These are phyloP conservation scores for Ambrosia trifida DNA, from an alignment of 129 eudicot genomes.

Conservation along the genomic window DNA sequence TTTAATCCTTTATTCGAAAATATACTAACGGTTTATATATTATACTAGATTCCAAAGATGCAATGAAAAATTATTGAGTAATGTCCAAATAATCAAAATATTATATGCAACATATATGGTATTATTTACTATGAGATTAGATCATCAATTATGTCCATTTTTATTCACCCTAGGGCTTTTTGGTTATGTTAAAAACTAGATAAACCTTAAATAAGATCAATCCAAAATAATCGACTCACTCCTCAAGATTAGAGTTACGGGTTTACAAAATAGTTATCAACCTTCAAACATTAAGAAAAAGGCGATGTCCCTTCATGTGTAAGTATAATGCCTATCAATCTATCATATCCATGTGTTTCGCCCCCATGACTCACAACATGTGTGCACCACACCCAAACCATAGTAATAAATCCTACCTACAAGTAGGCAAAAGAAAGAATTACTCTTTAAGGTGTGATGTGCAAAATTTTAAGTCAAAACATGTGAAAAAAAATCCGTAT, in stretches of 20 bases:
- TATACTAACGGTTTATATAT: background rate
- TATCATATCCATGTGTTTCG: constrained; percentile 26
- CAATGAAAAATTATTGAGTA: constrained; percentile 14
- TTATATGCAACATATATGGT: background rate
- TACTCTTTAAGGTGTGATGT: constrained; percentile 14
- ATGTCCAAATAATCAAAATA: constrained; percentile 9
- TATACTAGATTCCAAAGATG: constrained; percentile 14
- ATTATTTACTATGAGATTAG: background rate
- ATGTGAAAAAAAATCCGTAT: background rate
- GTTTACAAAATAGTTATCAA: constrained; percentile 11
- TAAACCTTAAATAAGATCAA: background rate
- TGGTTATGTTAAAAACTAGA: constrained; percentile 1
- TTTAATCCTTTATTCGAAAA: background rate
- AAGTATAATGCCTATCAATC: constrained; percentile 22
- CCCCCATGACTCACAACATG: constrained; percentile 24
- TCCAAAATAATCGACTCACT: background rate
- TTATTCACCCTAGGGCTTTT: background rate
- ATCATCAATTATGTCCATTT: background rate
- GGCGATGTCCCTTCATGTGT: constrained; percentile 22
- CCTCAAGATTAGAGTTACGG: background rate
- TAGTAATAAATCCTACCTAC: constrained; percentile 27
- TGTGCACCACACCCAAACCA: constrained; percentile 23
- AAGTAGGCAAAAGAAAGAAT: constrained; percentile 29
- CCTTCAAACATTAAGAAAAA: constrained; percentile 11
- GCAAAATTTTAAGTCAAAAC: constrained; percentile 3